Evolutionary conservation across 2,329 filamentous ascomycete genomes (phyloP), one percentile per base, ranked within the genome.

Genomic region (Xylariomycetidae sp.): DNA sequence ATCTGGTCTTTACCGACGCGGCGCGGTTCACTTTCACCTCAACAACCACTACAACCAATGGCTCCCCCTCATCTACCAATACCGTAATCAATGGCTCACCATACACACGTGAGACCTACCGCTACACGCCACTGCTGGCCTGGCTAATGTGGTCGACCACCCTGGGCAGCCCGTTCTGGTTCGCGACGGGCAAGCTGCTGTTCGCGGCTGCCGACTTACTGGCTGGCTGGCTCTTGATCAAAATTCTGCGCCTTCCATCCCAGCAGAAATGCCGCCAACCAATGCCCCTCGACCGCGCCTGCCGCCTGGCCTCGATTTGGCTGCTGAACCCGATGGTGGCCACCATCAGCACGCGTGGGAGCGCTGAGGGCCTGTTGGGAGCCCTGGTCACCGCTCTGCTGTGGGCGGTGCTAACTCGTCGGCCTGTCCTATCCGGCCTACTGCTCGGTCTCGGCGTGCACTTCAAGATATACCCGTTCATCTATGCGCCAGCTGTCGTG

Each of bases 401-500:
- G 9, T 96, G 86, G 85, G 85, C 89, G 0, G 82, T 85, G 1
- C 64, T 88, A 43, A 67, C 73, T 32, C 70, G 69, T 31, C 67
- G 67, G n/a, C 64, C 83, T 13, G 52, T 61, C 1, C 55, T 93
- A 7, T 83, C 88, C 0, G 90, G 85, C 0, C 44, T 79, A 3
- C 58, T 96, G 19, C 67, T 98, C 3, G 92, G 92, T 0, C 62
- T 95, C 18, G 78, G 78, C 1, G 89, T 96, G 17, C 92, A 98
- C 62, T 93, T 98, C 64, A 98, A 98, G 70, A 96, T 98, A 40
- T 98, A 98, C 52, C 92, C 92, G 0, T 95, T 96, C 59, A 86
- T 98, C 39, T 98, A 98, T 59, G 90, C 85, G 2, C 76, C 81
- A 0, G 79, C 82, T 3, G 80, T 92, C 25, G 59, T 87, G 5